A percentile compares a stretch with the other conserved stretches of the same genome.
Conservation (phyloP, 2,329 filamentous ascomycete genomes). For the Cladosporium sp. region DNA sequence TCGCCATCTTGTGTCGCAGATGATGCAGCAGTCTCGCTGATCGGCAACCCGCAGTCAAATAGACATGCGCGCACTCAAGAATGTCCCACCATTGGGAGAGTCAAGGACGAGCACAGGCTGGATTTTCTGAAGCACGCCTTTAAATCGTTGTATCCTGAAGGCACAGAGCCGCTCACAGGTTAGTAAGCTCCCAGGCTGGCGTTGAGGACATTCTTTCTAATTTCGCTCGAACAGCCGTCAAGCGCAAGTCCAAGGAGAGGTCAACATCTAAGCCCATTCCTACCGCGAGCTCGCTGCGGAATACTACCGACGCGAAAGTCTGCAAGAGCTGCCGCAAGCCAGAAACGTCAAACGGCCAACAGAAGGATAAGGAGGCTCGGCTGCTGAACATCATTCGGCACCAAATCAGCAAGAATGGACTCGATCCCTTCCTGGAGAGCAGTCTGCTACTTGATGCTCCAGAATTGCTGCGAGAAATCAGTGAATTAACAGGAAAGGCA, state of each 20-base stretch:
- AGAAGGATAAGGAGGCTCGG: not conserved
- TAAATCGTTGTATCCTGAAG: not conserved
- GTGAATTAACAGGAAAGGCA: not conserved
- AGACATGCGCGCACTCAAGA: not conserved
- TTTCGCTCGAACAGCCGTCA: not conserved
- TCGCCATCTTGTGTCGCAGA: not conserved
- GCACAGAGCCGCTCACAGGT: not conserved
- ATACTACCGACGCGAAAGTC: not conserved
- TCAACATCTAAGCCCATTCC: too few species aligned
- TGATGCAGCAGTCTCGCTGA: not conserved
- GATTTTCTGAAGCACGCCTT: not conserved
- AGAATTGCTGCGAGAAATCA: not conserved
- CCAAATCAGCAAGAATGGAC: not conserved
- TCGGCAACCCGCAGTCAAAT: not conserved
- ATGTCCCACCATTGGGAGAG: not conserved
- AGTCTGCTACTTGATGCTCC: not conserved
- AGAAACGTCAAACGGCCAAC: not conserved
- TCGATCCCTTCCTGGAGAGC: not conserved
- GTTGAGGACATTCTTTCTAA: not conserved
- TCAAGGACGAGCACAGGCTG: not conserved
- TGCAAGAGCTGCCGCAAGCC: not conserved
- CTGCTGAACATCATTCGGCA: not conserved
- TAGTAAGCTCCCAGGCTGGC: not conserved
- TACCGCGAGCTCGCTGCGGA: not conserved
- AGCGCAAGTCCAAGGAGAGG: not conserved